phyloP scores from a whole-genome alignment of 1,284 basidiomycete species.

The Leccinum fuscescens region DNA sequence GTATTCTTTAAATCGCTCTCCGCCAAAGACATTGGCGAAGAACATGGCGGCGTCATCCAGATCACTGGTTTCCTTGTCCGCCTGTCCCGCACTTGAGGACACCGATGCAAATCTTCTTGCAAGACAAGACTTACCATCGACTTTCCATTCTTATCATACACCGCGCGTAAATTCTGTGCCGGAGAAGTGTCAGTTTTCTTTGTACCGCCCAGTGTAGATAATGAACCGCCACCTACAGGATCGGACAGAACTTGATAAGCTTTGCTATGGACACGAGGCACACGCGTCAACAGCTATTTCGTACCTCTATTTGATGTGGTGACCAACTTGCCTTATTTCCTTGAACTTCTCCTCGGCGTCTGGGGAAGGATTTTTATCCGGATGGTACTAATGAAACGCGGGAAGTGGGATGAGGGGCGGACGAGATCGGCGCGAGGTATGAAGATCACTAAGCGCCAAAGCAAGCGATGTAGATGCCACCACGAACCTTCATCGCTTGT shows the following conservation, averaged over 20 bases:
- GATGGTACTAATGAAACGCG: conserved; percentile 68
- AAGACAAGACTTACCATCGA: conserved; percentile 57
- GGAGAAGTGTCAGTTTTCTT: conserved; percentile 21
- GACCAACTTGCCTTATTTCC: conserved; percentile 71
- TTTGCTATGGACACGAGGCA: conserved; percentile 55
- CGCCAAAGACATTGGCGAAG: conserved; percentile 91
- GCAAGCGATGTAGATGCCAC: background rate
- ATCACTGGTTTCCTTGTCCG: conserved; percentile 68
- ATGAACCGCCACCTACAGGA: conserved; percentile 50
- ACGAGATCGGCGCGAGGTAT: background rate
- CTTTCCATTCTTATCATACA: conserved; percentile 96
- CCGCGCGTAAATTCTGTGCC: conserved; percentile 75
- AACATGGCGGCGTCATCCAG: conserved; percentile 89
- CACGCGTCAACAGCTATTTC: conserved; percentile 25
- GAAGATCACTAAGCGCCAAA: background rate
- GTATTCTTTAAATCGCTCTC: conserved; percentile 83
- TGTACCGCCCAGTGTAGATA: conserved; percentile 7
- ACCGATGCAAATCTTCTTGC: conserved; percentile 5
- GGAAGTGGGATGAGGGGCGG: background rate
- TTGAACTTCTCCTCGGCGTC: conserved; percentile 94
- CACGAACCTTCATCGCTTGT: conserved; percentile 85
- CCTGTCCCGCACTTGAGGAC: conserved; percentile 36
- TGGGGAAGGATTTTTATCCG: conserved; percentile 87
- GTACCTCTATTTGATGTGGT: conserved; percentile 13
- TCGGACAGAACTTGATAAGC: conserved; percentile 89